A percentile compares a stretch with the other conserved stretches of the same genome.
Evolutionary conservation across 2,329 filamentous ascomycete species (phyloP).

Genomic region (Talaromyces sp.): DNA sequence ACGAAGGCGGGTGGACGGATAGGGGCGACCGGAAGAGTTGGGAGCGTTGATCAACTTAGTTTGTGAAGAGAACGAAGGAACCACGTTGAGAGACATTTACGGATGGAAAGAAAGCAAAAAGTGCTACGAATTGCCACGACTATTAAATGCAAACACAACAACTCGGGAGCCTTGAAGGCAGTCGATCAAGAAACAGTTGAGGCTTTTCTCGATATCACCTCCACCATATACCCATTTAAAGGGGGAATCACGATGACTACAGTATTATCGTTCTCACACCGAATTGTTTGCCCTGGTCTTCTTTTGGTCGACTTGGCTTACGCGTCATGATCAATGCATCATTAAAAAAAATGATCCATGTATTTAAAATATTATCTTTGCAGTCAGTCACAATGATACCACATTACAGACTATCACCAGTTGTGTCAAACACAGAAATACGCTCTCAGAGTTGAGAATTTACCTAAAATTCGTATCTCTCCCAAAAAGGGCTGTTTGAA

Average conservation of each 20-base stretch:
- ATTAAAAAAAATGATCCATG: background rate
- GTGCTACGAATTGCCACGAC: background rate
- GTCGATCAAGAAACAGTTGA: background rate
- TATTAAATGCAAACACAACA: background rate
- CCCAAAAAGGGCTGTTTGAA: no score
- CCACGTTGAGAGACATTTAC: background rate
- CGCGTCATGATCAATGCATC: background rate
- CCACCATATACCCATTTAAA: background rate
- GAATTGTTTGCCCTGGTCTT: background rate
- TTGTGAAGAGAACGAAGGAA: slow-evolving; percentile 30
- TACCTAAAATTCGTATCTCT: no score
- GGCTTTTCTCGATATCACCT: no score
- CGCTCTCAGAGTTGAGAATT: no score
- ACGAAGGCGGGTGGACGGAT: slow-evolving; percentile 43
- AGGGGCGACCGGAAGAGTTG: slow-evolving; percentile 42
- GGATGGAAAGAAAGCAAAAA: background rate
- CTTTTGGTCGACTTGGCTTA: background rate
- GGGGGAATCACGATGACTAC: background rate
- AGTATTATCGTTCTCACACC: background rate
- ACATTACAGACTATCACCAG: background rate
- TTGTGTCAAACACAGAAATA: background rate
- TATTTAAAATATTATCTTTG: background rate
- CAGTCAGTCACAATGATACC: slow-evolving; percentile 1
- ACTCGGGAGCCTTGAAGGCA: background rate
- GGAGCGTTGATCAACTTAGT: slow-evolving; percentile 50